Evolutionary conservation across 768 basidiomycete genomes (phyloP).

Genomic region (Podaxis carcinomalis): DNA sequence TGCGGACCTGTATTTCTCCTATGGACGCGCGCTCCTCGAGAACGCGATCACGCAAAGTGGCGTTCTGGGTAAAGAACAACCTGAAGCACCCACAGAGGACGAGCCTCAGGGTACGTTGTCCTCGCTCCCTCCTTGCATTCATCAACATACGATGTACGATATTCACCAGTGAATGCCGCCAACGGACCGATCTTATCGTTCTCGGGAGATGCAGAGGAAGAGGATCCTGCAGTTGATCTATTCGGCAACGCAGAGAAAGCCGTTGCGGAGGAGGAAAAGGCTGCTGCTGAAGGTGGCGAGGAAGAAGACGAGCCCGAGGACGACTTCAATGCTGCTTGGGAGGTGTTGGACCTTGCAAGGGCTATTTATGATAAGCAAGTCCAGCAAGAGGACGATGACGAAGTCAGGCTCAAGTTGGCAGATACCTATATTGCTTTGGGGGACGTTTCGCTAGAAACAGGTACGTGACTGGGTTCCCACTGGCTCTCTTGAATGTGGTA

Average conservation of each 20-base stretch:
- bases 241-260: slow-evolving; percentile 51
- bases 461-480: slow-evolving; percentile 38
- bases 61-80: slow-evolving; percentile 87
- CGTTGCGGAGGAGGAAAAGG: slow-evolving; percentile 46
- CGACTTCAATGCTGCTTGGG: slow-evolving; percentile 98
- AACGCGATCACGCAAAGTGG: slow-evolving; percentile 83
- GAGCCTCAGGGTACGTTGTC: slow-evolving; percentile 28
- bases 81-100: slow-evolving; percentile 46
- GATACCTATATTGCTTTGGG: slow-evolving; percentile 89
- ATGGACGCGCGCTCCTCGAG: slow-evolving; percentile 91
- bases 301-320: slow-evolving; percentile 87
- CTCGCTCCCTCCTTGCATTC: slow-evolving; percentile 5
- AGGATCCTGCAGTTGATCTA: slow-evolving; percentile 56
- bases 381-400: slow-evolving; percentile 48
- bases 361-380: slow-evolving; percentile 74
- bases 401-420: slow-evolving; percentile 75
- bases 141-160: slow-evolving; percentile 9
- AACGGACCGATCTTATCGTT: slow-evolving; percentile 71
- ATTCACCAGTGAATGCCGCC: slow-evolving; percentile 27
- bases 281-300: slow-evolving; percentile 51
- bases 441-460: slow-evolving; percentile 96
- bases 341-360: slow-evolving; percentile 91
- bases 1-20: slow-evolving; percentile 86
- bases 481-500: neutral
- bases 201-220: slow-evolving; percentile 66